These are phyloP conservation scores for Ceratopteris richardii DNA, from an alignment of 75 land plant genomes.

Conservation along the genomic window DNA sequence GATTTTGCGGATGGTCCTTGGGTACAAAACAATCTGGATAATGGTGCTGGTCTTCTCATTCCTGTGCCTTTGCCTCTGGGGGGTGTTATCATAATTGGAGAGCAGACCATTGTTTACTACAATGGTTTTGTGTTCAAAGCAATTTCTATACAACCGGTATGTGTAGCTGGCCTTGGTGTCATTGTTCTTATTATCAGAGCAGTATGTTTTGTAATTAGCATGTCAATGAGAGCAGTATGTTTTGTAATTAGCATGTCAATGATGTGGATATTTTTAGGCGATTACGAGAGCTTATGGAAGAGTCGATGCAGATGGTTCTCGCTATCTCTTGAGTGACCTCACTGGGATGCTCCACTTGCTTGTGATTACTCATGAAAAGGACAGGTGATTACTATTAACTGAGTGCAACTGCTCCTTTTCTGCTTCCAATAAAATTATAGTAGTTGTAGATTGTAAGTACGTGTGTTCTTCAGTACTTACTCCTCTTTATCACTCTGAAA, in stretches of 20 bases:
- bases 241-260: background rate
- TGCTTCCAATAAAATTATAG: no score
- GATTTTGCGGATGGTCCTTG: slow-evolving; percentile 98
- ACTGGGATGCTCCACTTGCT: slow-evolving; percentile 81
- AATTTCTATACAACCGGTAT: slow-evolving; percentile 82
- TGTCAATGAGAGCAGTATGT: background rate
- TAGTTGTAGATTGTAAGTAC: no score
- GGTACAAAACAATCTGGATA: slow-evolving; percentile 95
- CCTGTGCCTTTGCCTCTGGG: slow-evolving; percentile 96
- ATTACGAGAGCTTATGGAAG: slow-evolving; percentile 95
- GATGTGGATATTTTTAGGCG: slow-evolving; percentile 38
- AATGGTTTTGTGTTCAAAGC: slow-evolving; percentile 84
- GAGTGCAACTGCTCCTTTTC: no score
- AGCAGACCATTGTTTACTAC: slow-evolving; percentile 94
- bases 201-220: background rate
- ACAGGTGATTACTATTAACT: slow-evolving; percentile 44
- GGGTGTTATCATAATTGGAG: slow-evolving; percentile 96
- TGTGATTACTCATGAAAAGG: slow-evolving; percentile 95
- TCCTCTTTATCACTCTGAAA: no score
- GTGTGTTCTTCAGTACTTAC: no score
- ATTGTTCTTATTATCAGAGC: background rate
- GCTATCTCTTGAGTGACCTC: slow-evolving; percentile 92
- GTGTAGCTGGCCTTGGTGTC: background rate
- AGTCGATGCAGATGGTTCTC: slow-evolving; percentile 98
- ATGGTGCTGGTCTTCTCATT: slow-evolving; percentile 88